Conservation (phyloP, 495 filamentous ascomycete genomes). For the Penicillium arizonense region DNA sequence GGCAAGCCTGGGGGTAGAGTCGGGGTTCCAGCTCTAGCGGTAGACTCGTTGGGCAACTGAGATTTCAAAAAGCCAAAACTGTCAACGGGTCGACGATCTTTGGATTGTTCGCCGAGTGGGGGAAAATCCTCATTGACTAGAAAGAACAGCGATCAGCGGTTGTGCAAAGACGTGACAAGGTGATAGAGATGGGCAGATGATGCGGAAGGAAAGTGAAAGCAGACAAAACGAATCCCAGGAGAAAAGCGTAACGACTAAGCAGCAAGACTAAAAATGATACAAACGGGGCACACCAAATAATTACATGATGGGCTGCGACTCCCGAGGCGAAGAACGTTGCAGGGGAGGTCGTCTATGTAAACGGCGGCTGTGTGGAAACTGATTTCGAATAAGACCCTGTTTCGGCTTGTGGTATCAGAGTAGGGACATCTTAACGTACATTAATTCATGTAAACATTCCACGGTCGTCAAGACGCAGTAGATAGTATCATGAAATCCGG, state of each 20-base stretch:
- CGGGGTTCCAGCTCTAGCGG: slow-evolving; percentile 51
- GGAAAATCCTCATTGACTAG: slow-evolving; percentile 54
- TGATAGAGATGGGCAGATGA: slow-evolving; percentile 5
- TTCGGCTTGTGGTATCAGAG: slow-evolving; percentile 46
- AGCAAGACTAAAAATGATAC: slow-evolving; percentile 24
- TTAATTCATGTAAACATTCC: slow-evolving; percentile 64
- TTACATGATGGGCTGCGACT: slow-evolving; percentile 36
- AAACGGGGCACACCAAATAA: slow-evolving; percentile 28
- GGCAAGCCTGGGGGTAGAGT: slow-evolving; percentile 67
- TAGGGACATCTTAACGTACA: slow-evolving; percentile 76
- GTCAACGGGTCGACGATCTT: slow-evolving; percentile 37
- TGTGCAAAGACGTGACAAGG: slow-evolving; percentile 10
- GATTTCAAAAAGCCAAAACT: slow-evolving; percentile 47
- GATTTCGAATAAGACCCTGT: slow-evolving; percentile 52
- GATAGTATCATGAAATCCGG: slow-evolving; percentile 34
- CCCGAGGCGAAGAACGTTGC: slow-evolving; percentile 31
- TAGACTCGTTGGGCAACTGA: slow-evolving; percentile 34
- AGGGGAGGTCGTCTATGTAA: slow-evolving; percentile 41
- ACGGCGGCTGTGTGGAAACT: slow-evolving; percentile 53
- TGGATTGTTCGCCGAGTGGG: slow-evolving; percentile 40
- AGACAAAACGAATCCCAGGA: slow-evolving; percentile 5
- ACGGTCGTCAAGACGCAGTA: slow-evolving; percentile 47
- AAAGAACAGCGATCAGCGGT: slow-evolving; percentile 23
- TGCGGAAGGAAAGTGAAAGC: not conserved
- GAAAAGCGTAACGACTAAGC: slow-evolving; percentile 9